Percentiles rank a stretch among this genome's conserved stretches.
These are phyloP conservation scores for Tetrapisispora arboricola DNA, from an alignment of 805 yeast genomes.

Conservation along the genomic window DNA sequence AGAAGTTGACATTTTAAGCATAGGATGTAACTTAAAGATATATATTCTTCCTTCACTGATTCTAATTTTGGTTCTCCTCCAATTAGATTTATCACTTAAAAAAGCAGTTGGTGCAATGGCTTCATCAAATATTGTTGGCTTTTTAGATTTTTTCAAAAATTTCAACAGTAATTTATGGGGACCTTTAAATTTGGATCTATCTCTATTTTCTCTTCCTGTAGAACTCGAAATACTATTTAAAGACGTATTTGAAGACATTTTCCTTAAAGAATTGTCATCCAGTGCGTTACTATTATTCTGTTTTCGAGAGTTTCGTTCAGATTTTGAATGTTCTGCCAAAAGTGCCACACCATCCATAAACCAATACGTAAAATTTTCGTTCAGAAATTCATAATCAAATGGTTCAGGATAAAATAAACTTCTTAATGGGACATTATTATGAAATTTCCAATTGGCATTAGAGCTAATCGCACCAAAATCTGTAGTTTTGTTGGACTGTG, in stretches of 20 bases:
- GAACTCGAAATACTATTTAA: background rate
- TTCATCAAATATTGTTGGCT: slow-evolving; percentile 8
- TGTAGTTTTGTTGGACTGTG: background rate
- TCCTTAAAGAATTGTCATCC: background rate
- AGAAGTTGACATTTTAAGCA: background rate
- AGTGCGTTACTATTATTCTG: background rate
- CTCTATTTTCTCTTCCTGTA: background rate
- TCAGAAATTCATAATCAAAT: slow-evolving; percentile 13
- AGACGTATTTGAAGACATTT: background rate
- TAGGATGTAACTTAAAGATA: slow-evolving; percentile 9
- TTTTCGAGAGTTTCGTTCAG: background rate
- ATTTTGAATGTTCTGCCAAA: slow-evolving; percentile 6
- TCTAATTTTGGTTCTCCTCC: slow-evolving; percentile 17
- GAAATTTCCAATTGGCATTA: slow-evolving; percentile 21
- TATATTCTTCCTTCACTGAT: slow-evolving; percentile 22
- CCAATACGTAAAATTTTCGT: slow-evolving; percentile 17
- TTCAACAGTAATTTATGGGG: slow-evolving; percentile 7
- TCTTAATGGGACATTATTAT: slow-evolving; percentile 17
- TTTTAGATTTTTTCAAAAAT: slow-evolving; percentile 16
- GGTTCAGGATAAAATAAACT: slow-evolving; percentile 17
- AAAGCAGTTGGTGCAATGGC: slow-evolving; percentile 14
- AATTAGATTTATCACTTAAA: slow-evolving; percentile 13
- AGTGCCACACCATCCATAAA: slow-evolving; percentile 16
- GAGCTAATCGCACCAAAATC: slow-evolving; percentile 5
- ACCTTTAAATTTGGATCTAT: background rate